Evolutionary conservation across 345 rosid genomes (phyloP).

Genomic region (Hibiscus tridactylites): DNA sequence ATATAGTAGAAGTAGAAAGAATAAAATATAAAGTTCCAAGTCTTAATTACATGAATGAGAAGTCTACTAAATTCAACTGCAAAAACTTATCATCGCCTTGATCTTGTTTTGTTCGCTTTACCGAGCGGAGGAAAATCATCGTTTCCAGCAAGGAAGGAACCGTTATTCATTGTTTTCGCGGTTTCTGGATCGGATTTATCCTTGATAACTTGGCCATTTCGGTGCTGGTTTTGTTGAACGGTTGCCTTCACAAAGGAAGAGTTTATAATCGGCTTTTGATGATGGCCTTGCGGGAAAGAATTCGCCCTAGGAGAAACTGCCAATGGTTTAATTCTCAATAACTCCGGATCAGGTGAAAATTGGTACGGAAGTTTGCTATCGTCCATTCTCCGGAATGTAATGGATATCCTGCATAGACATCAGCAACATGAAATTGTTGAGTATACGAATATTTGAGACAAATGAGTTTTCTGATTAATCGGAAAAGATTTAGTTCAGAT

Average conservation of each 20-base stretch:
- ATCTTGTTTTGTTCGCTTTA: background rate
- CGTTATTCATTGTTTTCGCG: background rate
- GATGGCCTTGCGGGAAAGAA: background rate
- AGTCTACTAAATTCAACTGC: background rate
- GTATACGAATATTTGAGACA: background rate
- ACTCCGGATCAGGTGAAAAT: slow-evolving; percentile 27
- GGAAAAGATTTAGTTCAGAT: background rate
- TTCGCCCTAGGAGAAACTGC: background rate
- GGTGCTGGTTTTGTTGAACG: slow-evolving; percentile 7
- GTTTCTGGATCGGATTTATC: background rate
- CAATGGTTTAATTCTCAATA: slow-evolving; percentile 20
- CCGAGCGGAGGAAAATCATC: slow-evolving; percentile 12
- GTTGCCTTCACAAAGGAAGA: slow-evolving; percentile 1
- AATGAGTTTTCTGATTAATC: background rate
- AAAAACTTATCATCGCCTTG: background rate
- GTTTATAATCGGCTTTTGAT: background rate
- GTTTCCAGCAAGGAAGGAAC: background rate
- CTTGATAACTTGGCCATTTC: background rate
- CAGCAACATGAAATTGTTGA: background rate
- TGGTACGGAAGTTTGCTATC: slow-evolving; percentile 24
- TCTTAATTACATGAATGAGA: background rate
- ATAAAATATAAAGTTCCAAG: too few relatives aligned
- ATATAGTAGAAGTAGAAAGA: too few relatives aligned
- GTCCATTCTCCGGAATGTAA: slow-evolving; percentile 37
- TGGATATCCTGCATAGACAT: slow-evolving; percentile 20